Evolutionary conservation across 306 rosid species (phyloP), one percentile per base, ranked within the genome.

Genomic region (Citrullus mucosospermus): DNA sequence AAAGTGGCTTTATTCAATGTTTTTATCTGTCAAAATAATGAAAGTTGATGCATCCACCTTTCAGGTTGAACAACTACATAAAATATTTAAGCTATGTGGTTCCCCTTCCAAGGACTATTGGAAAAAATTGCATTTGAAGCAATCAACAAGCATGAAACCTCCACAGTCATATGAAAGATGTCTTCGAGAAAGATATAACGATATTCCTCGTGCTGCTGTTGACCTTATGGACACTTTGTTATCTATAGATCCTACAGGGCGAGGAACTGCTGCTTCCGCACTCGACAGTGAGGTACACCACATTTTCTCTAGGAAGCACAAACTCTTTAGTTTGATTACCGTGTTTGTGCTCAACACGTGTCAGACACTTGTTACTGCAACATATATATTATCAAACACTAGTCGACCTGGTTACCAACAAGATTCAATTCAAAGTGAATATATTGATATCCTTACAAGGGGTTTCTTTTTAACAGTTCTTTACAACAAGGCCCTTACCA

Each of bases 1-100:
- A 20, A 16, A n/a, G 53, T 17, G 48, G 50, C 50, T 18, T 65
- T 5, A 36, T 36, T 38, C 48, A 68, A 41, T 43, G 55, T 43
- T 68, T n/a, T 41, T 6, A 20, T 20, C 39, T 66, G 73, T 66
- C 73, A 38, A 66, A 66, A 38, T 14, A 30, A 63, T 17, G 22
- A 67, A 67, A 51, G 53, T 60, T 8, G 36, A 41, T 30, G n/a
- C 51, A 62, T 78, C 34, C 34, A 62, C 56, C 43, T 76, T 89
- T 82, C 78, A 94, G 98, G 96, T 94, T 86, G 98, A 94, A 82
- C 98, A 94, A 76, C 86, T 94, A 81, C 98, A 94, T 83, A 94
- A 85, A 79, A 94, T 92, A 75, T 94, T 89, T 81, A 94, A 92
- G 90, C 95, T 94, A 41, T 94, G 98, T 82, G 98, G 97, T 70